Evolutionary conservation across 495 filamentous ascomycete genomes (phyloP), one percentile per base, ranked within the genome.

Genomic region (Cercophora scortea): DNA sequence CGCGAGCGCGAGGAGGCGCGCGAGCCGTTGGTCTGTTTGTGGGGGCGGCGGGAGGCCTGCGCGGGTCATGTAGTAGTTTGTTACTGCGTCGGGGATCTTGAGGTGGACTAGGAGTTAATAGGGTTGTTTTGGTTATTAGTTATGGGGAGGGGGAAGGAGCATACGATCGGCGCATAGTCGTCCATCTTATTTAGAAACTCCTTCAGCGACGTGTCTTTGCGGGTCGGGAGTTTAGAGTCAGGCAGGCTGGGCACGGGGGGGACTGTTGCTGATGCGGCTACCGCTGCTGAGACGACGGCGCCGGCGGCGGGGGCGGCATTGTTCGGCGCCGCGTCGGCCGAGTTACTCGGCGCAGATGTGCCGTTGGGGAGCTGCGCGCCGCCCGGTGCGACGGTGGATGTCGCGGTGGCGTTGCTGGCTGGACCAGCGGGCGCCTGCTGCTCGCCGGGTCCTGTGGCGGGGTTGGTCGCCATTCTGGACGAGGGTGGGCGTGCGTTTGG

Each of bases 111-210:
- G 51, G 11, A 50, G 34, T 17, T 50, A 13, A 13, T 11, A 42
- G 10, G 36, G 13, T 38, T 2, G 13, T 38, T 13, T 38, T 13
- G 2, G 6, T 9, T 49, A 3, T 17, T 42, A 12, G 15, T n/a
- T 38, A 38, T 38, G 25, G 1, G 33, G 40, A 32, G 13, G 15
- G 32, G 17, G 38, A 32, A 39, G 42, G 52, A n/a, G 72, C 84
- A 57, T 80, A 97, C 92, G 57, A 98, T 95, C 15, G 93, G 93
- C 43, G 93, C 90, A 71, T 96, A 96, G 57, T 98, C 93, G 62
- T 98, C 93, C 92, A 97, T 97, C 76, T 92, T 95, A 38, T 77
- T 74, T 9, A 98, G 67, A 62, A 98, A 96, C 62, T 96, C 90
- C 55, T 88, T 87, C 51, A 98, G 73, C 15, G 84, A 90, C 1